Evolutionary conservation across 2,329 filamentous ascomycete species (phyloP).

Genomic region (Verticillium alfalfae): DNA sequence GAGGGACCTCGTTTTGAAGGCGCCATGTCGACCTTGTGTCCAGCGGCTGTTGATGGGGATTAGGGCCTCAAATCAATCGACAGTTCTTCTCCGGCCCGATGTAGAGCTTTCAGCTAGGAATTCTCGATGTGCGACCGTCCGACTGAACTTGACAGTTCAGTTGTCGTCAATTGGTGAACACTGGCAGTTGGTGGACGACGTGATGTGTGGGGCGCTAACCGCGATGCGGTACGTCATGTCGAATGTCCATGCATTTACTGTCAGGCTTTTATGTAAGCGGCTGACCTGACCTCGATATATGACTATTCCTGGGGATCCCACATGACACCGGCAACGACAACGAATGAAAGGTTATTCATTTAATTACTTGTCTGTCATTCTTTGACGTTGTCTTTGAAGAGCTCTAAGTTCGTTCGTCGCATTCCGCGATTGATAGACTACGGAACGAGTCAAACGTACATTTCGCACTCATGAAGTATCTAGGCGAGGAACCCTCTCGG

Average conservation of each 20-base stretch:
- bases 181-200: not conserved
- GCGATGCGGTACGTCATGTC: not conserved
- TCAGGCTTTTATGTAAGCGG: not conserved
- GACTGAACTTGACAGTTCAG: not conserved
- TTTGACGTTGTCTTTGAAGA: no score
- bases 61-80: not conserved
- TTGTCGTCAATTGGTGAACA: not conserved
- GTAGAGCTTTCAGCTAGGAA: not conserved
- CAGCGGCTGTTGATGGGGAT: not conserved
- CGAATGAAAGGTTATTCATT: no score
- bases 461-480: no score
- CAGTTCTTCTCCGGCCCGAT: not conserved
- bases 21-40: constrained; percentile 24
- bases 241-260: not conserved
- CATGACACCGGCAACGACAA: no score
- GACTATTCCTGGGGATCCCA: no score
- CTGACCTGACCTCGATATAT: not conserved
- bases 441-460: no score
- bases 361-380: no score
- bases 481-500: no score
- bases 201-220: not conserved
- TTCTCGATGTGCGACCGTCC: not conserved
- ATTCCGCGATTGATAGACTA: no score
- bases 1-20: constrained; percentile 52
- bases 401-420: no score